Conservation (phyloP, 495 filamentous ascomycete species). For the Glarea lozoyensis region DNA sequence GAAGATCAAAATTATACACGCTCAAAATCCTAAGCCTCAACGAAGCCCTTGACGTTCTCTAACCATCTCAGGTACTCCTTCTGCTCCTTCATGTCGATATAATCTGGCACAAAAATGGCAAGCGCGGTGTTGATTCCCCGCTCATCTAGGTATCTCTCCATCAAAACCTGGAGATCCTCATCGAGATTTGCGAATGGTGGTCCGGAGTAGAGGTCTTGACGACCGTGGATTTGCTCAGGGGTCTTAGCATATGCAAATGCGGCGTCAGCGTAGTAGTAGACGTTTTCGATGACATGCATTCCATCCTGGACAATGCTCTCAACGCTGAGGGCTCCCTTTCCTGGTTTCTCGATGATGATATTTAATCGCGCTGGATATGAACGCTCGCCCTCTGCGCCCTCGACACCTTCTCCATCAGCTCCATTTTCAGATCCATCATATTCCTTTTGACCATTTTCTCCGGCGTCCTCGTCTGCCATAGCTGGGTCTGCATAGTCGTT, state of each 20-base stretch:
- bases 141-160: slow-evolving; percentile 93
- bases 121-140: slow-evolving; percentile 82
- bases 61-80: slow-evolving; percentile 93
- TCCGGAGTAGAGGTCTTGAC: slow-evolving; percentile 76
- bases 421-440: slow-evolving; percentile 13
- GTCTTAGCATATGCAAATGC: slow-evolving; percentile 51
- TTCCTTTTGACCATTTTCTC: slow-evolving; percentile 13
- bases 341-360: slow-evolving; percentile 77
- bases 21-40: slow-evolving; percentile 46
- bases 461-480: slow-evolving; percentile 20
- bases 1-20: slow-evolving; percentile 8
- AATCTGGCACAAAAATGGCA: slow-evolving; percentile 87
- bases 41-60: slow-evolving; percentile 69
- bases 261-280: slow-evolving; percentile 73
- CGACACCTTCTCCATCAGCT: slow-evolving; percentile 23
- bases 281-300: slow-evolving; percentile 79
- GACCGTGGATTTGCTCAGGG: slow-evolving; percentile 35
- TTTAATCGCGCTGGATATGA: slow-evolving; percentile 77
- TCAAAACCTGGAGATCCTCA: slow-evolving; percentile 83
- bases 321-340: slow-evolving; percentile 72
- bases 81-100: slow-evolving; percentile 98
- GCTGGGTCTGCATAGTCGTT: slow-evolving; percentile 50
- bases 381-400: slow-evolving; percentile 38
- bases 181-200: slow-evolving; percentile 92
- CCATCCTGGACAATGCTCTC: slow-evolving; percentile 85